Conservation (phyloP, 2,329 filamentous ascomycete species). For the Sporothrix mexicana region DNA sequence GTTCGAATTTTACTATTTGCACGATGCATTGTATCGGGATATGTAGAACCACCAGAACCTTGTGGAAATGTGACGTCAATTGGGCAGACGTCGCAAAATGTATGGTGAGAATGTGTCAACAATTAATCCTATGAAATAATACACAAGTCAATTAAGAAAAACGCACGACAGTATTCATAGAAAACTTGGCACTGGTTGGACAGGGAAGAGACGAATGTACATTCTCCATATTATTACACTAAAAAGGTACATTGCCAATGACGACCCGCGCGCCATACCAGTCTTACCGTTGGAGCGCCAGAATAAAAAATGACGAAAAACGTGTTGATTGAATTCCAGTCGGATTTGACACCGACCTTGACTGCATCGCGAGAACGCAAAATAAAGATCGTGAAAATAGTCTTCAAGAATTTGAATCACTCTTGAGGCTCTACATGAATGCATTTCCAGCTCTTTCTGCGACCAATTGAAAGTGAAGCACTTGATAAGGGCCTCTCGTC, state of each 20-base stretch:
- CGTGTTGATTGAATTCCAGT: constrained; percentile 29
- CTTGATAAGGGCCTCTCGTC: constrained; percentile 10
- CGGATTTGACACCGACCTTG: background rate
- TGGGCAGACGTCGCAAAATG: background rate
- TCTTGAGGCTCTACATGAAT: background rate
- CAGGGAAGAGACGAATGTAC: background rate
- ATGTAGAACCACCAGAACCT: background rate
- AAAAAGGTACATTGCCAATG: constrained; percentile 16
- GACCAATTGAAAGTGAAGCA: background rate
- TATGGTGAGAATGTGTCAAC: background rate
- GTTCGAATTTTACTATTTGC: background rate
- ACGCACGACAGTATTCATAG: background rate
- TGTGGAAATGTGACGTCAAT: constrained; percentile 11
- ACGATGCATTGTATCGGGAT: background rate
- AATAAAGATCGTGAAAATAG: background rate
- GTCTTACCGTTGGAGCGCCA: constrained; percentile 16
- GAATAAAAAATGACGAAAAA: constrained; percentile 14
- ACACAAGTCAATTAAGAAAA: constrained; percentile 6
- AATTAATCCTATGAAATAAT: background rate
- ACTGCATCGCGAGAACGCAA: background rate
- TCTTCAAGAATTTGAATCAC: background rate
- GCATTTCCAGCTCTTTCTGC: background rate
- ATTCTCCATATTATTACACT: background rate
- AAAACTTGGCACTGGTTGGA: constrained; percentile 5
- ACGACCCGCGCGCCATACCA: constrained; percentile 30